Conservation (phyloP, 768 basidiomycete species). For the Peribolospora baueri region DNA sequence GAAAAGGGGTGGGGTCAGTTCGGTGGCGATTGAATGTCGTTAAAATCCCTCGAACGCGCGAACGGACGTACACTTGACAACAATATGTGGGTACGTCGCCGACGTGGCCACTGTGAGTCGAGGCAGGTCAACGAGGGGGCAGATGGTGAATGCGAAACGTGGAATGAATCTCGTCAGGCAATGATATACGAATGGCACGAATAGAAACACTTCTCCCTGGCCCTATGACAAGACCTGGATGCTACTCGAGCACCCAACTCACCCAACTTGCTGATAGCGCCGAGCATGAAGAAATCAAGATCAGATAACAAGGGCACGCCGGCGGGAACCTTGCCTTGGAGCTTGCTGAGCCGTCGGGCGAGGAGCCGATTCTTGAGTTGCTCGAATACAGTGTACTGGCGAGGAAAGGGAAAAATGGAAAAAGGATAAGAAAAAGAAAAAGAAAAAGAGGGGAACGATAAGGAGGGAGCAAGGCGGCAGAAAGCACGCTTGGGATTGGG, state of each 20-base stretch:
- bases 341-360: conserved; percentile 31
- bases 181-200: neutral
- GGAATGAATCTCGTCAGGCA: neutral
- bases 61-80: neutral
- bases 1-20: neutral
- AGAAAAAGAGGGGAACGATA: neutral
- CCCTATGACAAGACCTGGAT: neutral
- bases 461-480: neutral
- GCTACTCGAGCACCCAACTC: neutral
- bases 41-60: neutral
- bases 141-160: conserved; percentile 20
- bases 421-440: neutral
- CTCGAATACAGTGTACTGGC: conserved; percentile 78
- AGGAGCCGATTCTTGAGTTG: conserved; percentile 71
- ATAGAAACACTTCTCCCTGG: neutral
- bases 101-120: conserved; percentile 23
- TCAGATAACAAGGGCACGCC: conserved; percentile 38
- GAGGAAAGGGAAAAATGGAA: neutral
- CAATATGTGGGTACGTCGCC: conserved; percentile 36
- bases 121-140: conserved; percentile 13
- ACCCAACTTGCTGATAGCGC: conserved; percentile 67
- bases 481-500: neutral
- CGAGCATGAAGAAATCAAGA: conserved; percentile 82
- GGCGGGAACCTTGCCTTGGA: conserved; percentile 19
- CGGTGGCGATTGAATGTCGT: neutral